These are phyloP conservation scores for Hanseniaspora jakobsenii DNA, from an alignment of 805 yeast species.

Conservation along the genomic window DNA sequence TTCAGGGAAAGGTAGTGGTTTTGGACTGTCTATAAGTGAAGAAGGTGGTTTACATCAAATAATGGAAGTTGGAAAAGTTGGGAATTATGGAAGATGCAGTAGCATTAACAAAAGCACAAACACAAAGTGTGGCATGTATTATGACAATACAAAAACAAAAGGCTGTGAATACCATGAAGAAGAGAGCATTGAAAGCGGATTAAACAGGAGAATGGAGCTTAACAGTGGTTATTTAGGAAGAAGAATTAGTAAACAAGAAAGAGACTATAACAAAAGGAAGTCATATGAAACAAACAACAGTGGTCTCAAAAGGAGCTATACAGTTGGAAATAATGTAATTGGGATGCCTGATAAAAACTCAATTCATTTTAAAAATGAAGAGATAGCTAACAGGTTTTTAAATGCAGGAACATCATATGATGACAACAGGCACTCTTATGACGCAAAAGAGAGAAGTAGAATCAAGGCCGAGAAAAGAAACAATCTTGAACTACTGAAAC, in stretches of 20 bases:
- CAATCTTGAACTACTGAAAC: slow-evolving; percentile 1
- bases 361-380: slow-evolving; percentile 6
- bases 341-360: not conserved
- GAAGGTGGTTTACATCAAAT: slow-evolving; percentile 6
- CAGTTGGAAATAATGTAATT: not conserved
- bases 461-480: slow-evolving; percentile 1
- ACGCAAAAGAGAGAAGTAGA: not conserved
- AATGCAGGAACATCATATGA: too few species aligned
- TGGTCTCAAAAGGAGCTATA: too few species aligned
- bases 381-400: slow-evolving; percentile 1
- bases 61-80: slow-evolving; percentile 10
- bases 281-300: too few species aligned
- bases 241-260: slow-evolving; percentile 10
- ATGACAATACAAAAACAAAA: not conserved
- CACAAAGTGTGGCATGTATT: slow-evolving; percentile 3
- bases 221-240: slow-evolving; percentile 14
- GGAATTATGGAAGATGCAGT: not conserved
- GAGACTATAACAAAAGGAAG: not conserved
- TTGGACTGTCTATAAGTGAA: slow-evolving; percentile 6
- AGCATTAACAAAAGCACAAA: not conserved
- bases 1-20: not conserved
- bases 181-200: not conserved
- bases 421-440: too few species aligned
- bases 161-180: slow-evolving; percentile 14
- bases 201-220: slow-evolving; percentile 14